Base-by-base conservation (phyloP, 2,329 filamentous ascomycete species). In the Arthrinium phaeospermum region DNA sequence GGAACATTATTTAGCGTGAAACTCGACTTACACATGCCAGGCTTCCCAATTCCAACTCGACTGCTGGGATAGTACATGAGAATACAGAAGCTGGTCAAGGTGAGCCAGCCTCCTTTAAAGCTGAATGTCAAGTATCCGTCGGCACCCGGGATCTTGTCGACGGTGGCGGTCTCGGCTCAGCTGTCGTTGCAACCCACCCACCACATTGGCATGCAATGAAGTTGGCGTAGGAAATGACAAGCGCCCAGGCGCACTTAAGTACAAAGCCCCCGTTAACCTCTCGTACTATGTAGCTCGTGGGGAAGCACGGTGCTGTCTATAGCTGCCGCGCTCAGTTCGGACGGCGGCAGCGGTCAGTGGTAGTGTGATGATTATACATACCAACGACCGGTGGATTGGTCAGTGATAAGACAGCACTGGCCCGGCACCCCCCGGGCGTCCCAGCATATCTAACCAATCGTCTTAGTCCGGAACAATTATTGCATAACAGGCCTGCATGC, bases 91-190 rank as follows among this genome's bases (percentile, higher is more conserved):
- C 49, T 27, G 8, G 6, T 3, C 51, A 34, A 34, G 27, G 51
- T 34, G 27, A 34, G 51, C 51, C 27, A 34, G 51, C 51, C 27
- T 61, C 53, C 53, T 61, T 61, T 61, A 61, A 61, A 61, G 53
- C 53, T 61, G 53, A 61, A 37, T 37, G 30, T 10, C 30, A 37
- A 19, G 16, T 10, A 4, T 10, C 19, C 10, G 6, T 34, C 57
- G 19, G 34, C 57, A 64, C 6, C 57, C 34, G 34, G n/a, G 19
- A 41, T n/a, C 57, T n/a, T 41, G 57, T 64, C 57, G 57, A 41
- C 57, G 57, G n/a, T 64, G 4, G 34, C 57, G 10, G 57, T 64
- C 57, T 64, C 57, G 34, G n/a, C 57, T n/a, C n/a, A n/a, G 34
- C 30, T 5, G 30, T 8, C 37, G 30, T 34, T 61, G 30, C 30